Conservation (phyloP, 371 early-diverging fungal species). For the Umbelopsis sp. region DNA sequence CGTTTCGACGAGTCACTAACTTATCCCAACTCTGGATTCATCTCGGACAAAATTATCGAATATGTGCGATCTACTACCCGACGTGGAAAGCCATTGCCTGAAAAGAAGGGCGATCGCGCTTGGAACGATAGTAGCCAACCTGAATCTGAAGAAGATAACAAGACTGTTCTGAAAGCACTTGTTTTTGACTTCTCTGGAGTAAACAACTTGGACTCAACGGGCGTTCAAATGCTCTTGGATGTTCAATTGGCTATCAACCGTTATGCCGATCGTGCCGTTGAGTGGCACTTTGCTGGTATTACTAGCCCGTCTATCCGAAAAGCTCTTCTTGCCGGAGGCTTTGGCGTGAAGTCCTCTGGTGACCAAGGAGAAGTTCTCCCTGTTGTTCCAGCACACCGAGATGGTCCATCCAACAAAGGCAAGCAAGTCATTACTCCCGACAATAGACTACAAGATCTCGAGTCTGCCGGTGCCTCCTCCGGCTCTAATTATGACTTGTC, state of each 20-base stretch:
- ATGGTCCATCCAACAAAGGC: constrained; percentile 1
- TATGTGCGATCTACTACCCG: constrained; percentile 42
- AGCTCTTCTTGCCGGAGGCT: constrained; percentile 27
- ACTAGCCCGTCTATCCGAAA: constrained; percentile 25
- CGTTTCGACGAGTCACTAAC: constrained; percentile 66
- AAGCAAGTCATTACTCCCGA: background rate
- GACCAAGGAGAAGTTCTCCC: constrained; percentile 9
- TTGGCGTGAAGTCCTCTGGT: constrained; percentile 22
- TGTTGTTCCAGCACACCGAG: background rate
- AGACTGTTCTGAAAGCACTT: constrained; percentile 58
- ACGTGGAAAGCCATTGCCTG: constrained; percentile 22
- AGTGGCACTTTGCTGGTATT: constrained; percentile 34
- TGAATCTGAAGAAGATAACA: constrained; percentile 26
- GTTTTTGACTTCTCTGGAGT: constrained; percentile 71
- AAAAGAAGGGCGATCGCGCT: constrained; percentile 40
- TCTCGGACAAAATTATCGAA: constrained; percentile 46
- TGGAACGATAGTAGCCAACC: constrained; percentile 52
- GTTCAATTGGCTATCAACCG: constrained; percentile 25
- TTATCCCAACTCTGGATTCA: constrained; percentile 68
- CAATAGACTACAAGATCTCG: too few species aligned
- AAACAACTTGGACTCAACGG: constrained; percentile 60
- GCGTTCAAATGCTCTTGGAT: constrained; percentile 30
- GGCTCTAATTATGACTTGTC: background rate
- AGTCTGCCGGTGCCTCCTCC: background rate
- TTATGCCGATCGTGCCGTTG: constrained; percentile 28